These are phyloP conservation scores for Samsoniella hepiali DNA, from an alignment of 2,329 filamentous ascomycete genomes.

Conservation along the genomic window DNA sequence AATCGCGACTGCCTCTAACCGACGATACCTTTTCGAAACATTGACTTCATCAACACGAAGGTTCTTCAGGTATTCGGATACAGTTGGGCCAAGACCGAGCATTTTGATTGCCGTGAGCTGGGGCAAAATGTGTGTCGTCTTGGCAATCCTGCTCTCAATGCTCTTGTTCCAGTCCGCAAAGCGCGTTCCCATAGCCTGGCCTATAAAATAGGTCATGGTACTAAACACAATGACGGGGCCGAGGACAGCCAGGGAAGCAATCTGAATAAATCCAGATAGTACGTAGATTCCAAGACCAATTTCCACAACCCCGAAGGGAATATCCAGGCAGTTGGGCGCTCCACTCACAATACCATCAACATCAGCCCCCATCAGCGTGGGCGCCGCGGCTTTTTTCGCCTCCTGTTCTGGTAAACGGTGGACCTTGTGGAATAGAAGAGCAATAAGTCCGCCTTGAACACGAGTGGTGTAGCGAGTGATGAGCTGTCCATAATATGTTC, in stretches of 20 bases:
- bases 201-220: background rate
- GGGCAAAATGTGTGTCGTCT: constrained; percentile 37
- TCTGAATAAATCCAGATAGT: background rate
- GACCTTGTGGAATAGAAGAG: background rate
- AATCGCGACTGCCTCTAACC: background rate
- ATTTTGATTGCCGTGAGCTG: constrained; percentile 44
- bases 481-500: no score
- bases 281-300: background rate
- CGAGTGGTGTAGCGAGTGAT: no score
- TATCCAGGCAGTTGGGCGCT: background rate
- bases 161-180: constrained; percentile 34
- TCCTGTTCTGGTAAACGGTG: background rate
- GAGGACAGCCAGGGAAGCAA: background rate
- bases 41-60: background rate
- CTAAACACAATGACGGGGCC: background rate
- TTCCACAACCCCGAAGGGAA: background rate
- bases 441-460: no score
- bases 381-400: constrained; percentile 27
- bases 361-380: constrained; percentile 1
- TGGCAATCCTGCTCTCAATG: constrained; percentile 37
- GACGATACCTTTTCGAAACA: background rate
- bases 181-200: background rate
- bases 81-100: constrained; percentile 33
- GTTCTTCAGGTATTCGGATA: background rate
- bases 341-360: background rate